Evolutionary conservation across 129 eudicot genomes (phyloP), one percentile per base, ranked within the genome.

Genomic region (Rutidosis leptorrhynchoides): DNA sequence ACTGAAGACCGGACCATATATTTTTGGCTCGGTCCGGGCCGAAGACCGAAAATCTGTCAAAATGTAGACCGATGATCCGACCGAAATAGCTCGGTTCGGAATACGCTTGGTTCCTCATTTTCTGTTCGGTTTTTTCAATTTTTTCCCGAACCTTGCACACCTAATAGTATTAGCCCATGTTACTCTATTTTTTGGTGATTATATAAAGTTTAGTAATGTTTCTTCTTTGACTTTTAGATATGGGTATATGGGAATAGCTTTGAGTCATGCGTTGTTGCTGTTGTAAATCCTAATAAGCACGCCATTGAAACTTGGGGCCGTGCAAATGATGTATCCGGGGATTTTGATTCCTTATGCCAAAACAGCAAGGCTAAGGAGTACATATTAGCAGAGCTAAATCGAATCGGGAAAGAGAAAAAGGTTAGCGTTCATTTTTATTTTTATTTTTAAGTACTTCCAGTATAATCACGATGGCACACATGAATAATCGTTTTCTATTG

Each of bases 241-340:
- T 90, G 97, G 97, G 77, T 87, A 14, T 90, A 90, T 43, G 97
- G 97, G 68, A 90, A 77, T 77, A 90, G 93, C 75, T 87, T 87
- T 12, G 95, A 90, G 82, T 84, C 97, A 19, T 90, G 75, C 56
- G 90, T 90, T 19, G 78, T 90, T 67, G 96, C 96, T 53, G 82
- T 87, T 75, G 86, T 80, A 23, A 85, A 83, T 77, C 97, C 97
- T 20, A 90, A 75, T 42, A 74, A 77, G 79, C 78, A 76, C 52
- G 83, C 90, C 21, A 49, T 87, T 65, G 95, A 87, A 77, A 68
- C 51, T 10, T 90, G 97, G 97, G 87, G 88, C n/a, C 67, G 33
- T 65, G 76, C 74, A 42, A 76, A 73, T 72, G 87, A 69, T 26
- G 46, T 87, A 2, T 67, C 90, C 42, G 97, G 81, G 70, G 90